Base-by-base conservation (phyloP, 2,329 filamentous ascomycete species). In the Dendryphion nanum region DNA sequence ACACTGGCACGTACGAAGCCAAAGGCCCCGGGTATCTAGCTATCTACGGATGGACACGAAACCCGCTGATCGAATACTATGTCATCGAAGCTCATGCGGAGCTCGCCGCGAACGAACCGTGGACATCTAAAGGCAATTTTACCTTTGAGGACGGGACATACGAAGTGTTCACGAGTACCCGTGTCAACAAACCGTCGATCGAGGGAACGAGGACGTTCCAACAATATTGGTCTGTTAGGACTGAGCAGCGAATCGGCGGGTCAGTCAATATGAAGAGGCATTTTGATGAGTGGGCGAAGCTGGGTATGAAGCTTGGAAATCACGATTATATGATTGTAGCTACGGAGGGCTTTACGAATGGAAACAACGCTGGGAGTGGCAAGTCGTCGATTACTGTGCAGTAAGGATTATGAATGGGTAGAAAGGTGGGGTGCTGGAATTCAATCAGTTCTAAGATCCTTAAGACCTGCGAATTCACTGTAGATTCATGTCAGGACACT, bases 31-130 rank as follows among this genome's bases (percentile, higher is more conserved):
- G 57, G 4, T 78, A 78, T 48, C 71, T 81, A 14, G 53, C 75
- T 12, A 53, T 79, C 18, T 80, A 80, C 48, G 76, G 76, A 21
- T 81, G 77, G 75, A 75, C 71, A 4, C 63, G 54, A 6, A 68
- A 66, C 51, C 73, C 74, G 0, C 61, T 77, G 17, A 64, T 78
- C 51, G 76, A 79, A 50, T 79, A 77, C 64, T 69, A 58, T 46
- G 51, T 58, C 38, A 42, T 58, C 74, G 78, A 62, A 64, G 71
- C 64, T 69, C 76, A 44, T 55, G 74, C 71, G 37, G 70, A 71
- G 30, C 71, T 75, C 48, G 67, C 72, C 12, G 71, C 72, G 1
- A 66, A 67, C 41, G 66, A 71, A 44, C 70, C 66, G 4, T 69
- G 47, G 48, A 57, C 48, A 1, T 33, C 37, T 5, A 37, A 40